Base-by-base conservation (phyloP, 805 yeast genomes). In the Saturnispora ahearnii region DNA sequence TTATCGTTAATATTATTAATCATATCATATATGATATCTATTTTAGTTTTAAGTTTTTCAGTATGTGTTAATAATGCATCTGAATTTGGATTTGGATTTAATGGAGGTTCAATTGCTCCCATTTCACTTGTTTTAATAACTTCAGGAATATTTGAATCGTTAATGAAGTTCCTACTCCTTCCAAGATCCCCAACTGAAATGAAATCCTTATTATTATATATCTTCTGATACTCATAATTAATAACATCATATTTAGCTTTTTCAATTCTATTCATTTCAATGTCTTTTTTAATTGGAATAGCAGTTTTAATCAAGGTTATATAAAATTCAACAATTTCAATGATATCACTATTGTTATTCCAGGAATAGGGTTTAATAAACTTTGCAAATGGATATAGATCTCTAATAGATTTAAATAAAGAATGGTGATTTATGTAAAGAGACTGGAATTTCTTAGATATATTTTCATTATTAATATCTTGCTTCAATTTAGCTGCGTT, bases 81-180 rank as follows among this genome's bases (percentile, higher is more conserved):
- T 10, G 4, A 10, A 32, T 44, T 45, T 21, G 18, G 11, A 6
- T 53, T 56, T 24, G 56, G 56, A 15, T 55, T 54, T 7, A 36
- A 31, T 6, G 55, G 51, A 12, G 53, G 36, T 12, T 63, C 66
- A 9, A 64, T 44, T 22, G 45, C 53, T 21, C 55, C 59, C 67
- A 64, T 59, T n/a, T 45, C 41, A 4, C 66, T 59, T 7, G 48
- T 44, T 34, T 62, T 64, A 10, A 61, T 43, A 5, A 63, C 57
- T 46, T 64, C 66, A 0, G 60, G 61, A 18, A 62, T 49, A 37
- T 50, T 52, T 18, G 45, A 1, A 51, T 62, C 62, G 11, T 49
- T 49, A 18, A 52, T 53, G 18, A 45, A 33, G 7, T 12, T 29
- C 18, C 42, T 47, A 22, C 18, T 22, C 11, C 4, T 31, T 22